These are phyloP conservation scores for Scleroderma citrinum DNA, from an alignment of 768 basidiomycete genomes.

Conservation along the genomic window DNA sequence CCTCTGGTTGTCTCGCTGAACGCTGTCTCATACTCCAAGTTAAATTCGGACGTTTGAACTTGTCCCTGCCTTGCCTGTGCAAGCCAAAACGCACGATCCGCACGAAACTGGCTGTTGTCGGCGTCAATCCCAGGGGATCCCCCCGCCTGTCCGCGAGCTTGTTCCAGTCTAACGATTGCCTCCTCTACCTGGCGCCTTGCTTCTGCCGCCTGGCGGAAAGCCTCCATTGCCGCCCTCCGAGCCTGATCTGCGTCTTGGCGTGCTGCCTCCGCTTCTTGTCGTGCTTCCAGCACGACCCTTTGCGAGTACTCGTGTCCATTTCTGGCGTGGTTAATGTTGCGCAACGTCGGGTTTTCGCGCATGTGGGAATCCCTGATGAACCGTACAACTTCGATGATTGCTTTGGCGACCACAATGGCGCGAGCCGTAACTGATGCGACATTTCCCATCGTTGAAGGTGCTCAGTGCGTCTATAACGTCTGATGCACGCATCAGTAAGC, in stretches of 20 bases:
- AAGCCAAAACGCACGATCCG: background rate
- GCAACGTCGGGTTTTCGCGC: constrained; percentile 1
- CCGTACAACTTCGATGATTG: background rate
- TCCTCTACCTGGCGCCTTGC: background rate
- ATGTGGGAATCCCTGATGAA: background rate
- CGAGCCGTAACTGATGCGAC: background rate
- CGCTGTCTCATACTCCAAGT: background rate
- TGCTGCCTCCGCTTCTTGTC: background rate
- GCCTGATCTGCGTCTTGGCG: background rate
- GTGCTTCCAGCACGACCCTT: background rate
- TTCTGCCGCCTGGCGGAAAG: background rate
- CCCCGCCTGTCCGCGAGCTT: background rate
- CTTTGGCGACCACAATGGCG: background rate
- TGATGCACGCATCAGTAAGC: background rate
- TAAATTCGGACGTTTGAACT: background rate
- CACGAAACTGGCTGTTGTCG: background rate
- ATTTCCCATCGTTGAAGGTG: background rate
- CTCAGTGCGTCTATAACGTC: background rate
- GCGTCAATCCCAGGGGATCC: background rate
- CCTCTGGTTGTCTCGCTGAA: background rate
- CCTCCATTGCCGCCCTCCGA: background rate
- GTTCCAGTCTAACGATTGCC: background rate
- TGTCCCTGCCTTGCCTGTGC: background rate
- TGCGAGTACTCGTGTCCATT: background rate
- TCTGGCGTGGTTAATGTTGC: background rate